These are phyloP conservation scores for Aspergillus kassunensis DNA, from an alignment of 495 filamentous ascomycete genomes.

Conservation along the genomic window DNA sequence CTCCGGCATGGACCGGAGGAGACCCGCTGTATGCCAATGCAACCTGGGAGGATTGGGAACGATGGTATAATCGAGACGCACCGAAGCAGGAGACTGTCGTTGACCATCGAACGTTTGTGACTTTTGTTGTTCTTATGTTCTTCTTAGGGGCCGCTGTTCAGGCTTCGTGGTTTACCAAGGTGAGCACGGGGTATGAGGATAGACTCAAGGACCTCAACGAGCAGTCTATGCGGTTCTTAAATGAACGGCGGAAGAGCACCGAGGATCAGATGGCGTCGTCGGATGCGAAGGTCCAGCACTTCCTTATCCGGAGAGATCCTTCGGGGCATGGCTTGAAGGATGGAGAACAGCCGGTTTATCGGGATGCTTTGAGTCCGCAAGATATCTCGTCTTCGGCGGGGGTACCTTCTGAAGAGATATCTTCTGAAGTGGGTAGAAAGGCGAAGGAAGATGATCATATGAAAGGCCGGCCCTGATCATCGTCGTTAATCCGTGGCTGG, in stretches of 20 bases:
- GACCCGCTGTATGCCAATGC: constrained; percentile 69
- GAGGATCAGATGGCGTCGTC: constrained; percentile 41
- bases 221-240: constrained; percentile 59
- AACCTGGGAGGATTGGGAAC: constrained; percentile 99
- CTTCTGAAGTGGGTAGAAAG: neutral
- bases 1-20: constrained; percentile 5
- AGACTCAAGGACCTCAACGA: constrained; percentile 58
- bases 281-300: constrained; percentile 66
- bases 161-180: constrained; percentile 58
- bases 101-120: constrained; percentile 71
- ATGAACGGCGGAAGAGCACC: constrained; percentile 48
- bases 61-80: constrained; percentile 65
- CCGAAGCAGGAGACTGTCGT: constrained; percentile 56
- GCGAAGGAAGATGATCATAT: neutral
- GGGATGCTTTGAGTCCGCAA: constrained; percentile 27
- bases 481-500: too few species aligned
- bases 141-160: constrained; percentile 65
- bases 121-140: constrained; percentile 61
- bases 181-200: constrained; percentile 55
- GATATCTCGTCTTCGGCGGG: neutral
- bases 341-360: constrained; percentile 37
- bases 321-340: constrained; percentile 44
- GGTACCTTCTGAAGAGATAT: too few species aligned
- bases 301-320: constrained; percentile 64
- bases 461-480: too few species aligned